phyloP scores from a whole-genome alignment of 2,329 filamentous ascomycete genomes.

The Domatiomyces globalis region DNA sequence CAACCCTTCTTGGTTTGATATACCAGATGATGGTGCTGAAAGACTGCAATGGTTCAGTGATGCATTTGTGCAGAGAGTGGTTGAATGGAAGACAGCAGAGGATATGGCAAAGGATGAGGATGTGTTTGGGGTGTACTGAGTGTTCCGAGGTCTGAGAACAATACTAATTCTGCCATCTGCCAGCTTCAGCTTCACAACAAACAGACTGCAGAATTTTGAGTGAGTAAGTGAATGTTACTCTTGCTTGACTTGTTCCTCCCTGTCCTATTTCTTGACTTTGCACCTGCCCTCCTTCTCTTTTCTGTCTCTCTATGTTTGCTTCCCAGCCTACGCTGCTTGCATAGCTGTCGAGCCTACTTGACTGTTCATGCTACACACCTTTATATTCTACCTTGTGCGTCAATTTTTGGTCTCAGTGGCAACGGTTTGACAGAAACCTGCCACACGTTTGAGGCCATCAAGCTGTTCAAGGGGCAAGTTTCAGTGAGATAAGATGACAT shows the following conservation, averaged over 20 bases:
- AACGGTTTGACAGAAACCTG: too few relatives aligned
- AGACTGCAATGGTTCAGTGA: constrained; percentile 15
- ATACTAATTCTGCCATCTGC: neutral
- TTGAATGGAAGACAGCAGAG: constrained; percentile 9
- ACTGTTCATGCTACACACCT: neutral
- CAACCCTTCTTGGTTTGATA: constrained; percentile 26
- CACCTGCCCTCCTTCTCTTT: neutral
- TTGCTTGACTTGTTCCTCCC: neutral
- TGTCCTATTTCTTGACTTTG: neutral
- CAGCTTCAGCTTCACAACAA: neutral
- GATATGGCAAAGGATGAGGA: neutral
- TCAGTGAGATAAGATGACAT: neutral
- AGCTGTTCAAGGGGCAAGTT: neutral
- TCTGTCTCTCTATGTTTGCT: neutral
- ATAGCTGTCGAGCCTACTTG: neutral
- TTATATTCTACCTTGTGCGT: neutral
- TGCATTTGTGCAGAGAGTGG: constrained; percentile 6
- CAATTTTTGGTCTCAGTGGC: neutral
- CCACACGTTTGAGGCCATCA: neutral
- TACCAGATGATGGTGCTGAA: constrained; percentile 25
- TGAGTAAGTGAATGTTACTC: neutral
- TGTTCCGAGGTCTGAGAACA: neutral
- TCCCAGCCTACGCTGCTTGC: neutral
- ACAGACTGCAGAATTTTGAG: neutral
- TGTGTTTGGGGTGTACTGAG: neutral